phyloP scores from a whole-genome alignment of 441 rosid species.

The Populus hybrid region DNA sequence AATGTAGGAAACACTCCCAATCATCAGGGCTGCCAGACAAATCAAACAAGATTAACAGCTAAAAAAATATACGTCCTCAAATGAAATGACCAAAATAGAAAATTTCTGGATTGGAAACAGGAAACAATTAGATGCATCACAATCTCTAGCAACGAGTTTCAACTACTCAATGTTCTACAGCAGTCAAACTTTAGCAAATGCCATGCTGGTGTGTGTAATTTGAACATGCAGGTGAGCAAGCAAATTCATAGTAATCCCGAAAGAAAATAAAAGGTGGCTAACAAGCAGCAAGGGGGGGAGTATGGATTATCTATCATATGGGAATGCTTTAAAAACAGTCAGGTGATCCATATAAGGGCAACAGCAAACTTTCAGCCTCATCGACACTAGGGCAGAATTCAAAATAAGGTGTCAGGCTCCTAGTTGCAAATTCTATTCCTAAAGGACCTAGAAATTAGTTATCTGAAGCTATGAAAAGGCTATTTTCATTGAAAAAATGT shows the following conservation, averaged over 20 bases:
- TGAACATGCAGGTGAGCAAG: neutral
- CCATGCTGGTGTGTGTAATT: neutral
- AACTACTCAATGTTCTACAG: neutral
- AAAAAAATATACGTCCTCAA: slow-evolving; percentile 7
- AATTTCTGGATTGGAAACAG: neutral
- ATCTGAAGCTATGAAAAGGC: neutral
- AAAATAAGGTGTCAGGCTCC: neutral
- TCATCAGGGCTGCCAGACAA: slow-evolving; percentile 91
- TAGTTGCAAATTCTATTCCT: neutral
- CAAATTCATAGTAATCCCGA: neutral
- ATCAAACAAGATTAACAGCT: slow-evolving; percentile 33
- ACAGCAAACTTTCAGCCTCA: neutral
- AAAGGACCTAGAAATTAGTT: neutral
- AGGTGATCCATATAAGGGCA: neutral
- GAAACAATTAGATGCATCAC: neutral
- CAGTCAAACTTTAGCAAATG: slow-evolving; percentile 1
- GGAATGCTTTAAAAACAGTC: neutral
- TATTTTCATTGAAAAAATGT: neutral
- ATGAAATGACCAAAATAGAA: neutral
- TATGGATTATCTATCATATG: neutral
- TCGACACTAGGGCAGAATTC: neutral
- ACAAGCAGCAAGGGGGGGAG: neutral
- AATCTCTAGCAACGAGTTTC: neutral
- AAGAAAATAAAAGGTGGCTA: neutral
- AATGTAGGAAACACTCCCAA: slow-evolving; percentile 95